Conservation (phyloP, 2,329 filamentous ascomycete species). For the Ascochyta koolunga region DNA sequence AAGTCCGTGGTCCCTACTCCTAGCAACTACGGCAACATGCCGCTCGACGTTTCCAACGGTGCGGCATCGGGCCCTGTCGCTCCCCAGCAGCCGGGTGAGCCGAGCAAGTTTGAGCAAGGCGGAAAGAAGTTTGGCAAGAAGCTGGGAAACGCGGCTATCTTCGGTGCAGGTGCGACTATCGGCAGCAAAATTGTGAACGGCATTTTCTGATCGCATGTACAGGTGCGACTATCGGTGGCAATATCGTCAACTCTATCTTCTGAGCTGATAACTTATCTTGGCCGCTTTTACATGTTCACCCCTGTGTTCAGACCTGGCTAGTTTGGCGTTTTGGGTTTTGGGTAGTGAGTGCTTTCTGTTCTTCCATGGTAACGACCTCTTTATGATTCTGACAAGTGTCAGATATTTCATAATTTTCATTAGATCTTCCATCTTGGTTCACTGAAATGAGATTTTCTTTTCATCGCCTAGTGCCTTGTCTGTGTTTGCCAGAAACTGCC, state of each 20-base stretch:
- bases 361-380: not conserved
- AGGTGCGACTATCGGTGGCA: conserved; percentile 86
- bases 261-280: conserved; percentile 8
- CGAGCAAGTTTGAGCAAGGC: conserved; percentile 71
- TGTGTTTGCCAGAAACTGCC: too few relatives aligned
- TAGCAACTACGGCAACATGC: conserved; percentile 73
- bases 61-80: conserved; percentile 36
- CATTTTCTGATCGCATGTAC: conserved; percentile 62
- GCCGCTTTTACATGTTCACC: conserved; percentile 10
- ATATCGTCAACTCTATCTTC: conserved; percentile 66
- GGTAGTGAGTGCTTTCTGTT: conserved; percentile 9
- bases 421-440: not conserved
- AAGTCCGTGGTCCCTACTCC: conserved; percentile 57
- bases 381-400: conserved; percentile 12
- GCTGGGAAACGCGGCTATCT: conserved; percentile 82
- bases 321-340: conserved; percentile 11
- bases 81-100: conserved; percentile 37
- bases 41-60: conserved; percentile 74
- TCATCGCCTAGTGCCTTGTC: too few relatives aligned
- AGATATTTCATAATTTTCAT: conserved; percentile 8
- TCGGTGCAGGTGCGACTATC: conserved; percentile 90
- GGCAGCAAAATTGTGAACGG: conserved; percentile 78
- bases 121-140: conserved; percentile 98
- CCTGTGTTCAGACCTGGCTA: not conserved
- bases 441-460: too few relatives aligned